phyloP scores from a whole-genome alignment of 495 filamentous ascomycete genomes.

The Penicillium herquei region DNA sequence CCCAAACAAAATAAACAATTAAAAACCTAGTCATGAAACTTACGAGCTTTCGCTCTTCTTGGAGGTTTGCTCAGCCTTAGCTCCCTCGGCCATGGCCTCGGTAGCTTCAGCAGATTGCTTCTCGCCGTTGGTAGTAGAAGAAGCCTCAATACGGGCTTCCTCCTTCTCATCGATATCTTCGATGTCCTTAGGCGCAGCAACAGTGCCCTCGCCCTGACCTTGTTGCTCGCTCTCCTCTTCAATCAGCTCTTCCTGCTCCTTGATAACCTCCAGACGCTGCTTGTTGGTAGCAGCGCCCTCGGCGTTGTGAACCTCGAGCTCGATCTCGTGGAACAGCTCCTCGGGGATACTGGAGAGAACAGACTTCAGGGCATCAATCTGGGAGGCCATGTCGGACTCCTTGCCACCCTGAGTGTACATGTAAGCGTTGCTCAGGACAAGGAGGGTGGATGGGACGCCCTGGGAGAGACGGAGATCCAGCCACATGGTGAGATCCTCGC shows the following conservation, averaged over 20 bases:
- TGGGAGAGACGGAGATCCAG: constrained; percentile 90
- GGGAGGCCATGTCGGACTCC: constrained; percentile 78
- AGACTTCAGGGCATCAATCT: constrained; percentile 90
- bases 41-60: constrained; percentile 30
- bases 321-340: constrained; percentile 98
- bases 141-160: constrained; percentile 33
- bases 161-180: constrained; percentile 83
- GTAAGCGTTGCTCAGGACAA: constrained; percentile 96
- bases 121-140: constrained; percentile 10
- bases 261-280: constrained; percentile 97
- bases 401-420: constrained; percentile 86
- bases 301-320: constrained; percentile 94
- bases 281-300: constrained; percentile 98
- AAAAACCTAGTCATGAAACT: constrained; percentile 10
- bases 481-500: constrained; percentile 93
- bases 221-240: constrained; percentile 94
- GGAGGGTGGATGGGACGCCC: constrained; percentile 87
- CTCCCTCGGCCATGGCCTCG: constrained; percentile 44
- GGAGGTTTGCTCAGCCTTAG: constrained; percentile 30
- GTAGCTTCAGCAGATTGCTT: constrained; percentile 41
- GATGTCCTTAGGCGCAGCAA: constrained; percentile 62
- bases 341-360: constrained; percentile 94
- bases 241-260: constrained; percentile 98
- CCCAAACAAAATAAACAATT: constrained; percentile 2
- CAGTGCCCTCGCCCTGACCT: constrained; percentile 63